A percentile compares a stretch with the other conserved stretches of the same genome.
These are phyloP conservation scores for Eucalyptus marginata DNA, from an alignment of 345 rosid genomes.

Conservation along the genomic window DNA sequence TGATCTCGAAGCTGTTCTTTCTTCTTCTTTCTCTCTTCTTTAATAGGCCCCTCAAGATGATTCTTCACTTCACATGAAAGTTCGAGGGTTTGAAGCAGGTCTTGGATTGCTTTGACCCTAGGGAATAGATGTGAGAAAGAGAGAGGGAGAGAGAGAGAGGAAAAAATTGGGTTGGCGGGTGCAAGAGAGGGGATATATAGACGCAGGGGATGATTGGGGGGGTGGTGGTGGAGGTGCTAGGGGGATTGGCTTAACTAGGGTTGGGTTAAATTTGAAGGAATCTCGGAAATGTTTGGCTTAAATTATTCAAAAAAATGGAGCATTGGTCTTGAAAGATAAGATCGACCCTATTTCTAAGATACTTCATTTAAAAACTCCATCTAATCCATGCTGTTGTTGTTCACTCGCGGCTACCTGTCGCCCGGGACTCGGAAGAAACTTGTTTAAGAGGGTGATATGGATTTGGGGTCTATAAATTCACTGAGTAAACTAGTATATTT, in stretches of 20 bases:
- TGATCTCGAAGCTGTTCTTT: not conserved
- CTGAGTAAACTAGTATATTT: not conserved
- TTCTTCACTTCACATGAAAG: not conserved
- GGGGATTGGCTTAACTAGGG: slow-evolving; percentile 1
- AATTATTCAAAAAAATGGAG: not conserved
- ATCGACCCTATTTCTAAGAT: not conserved
- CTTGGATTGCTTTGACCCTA: slow-evolving; percentile 6
- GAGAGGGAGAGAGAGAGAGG: not conserved
- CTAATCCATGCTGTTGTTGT: not conserved
- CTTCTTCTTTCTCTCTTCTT: not conserved
- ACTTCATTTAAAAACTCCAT: not conserved
- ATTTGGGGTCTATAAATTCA: not conserved
- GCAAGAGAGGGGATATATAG: slow-evolving; percentile 1
- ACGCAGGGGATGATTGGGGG: not conserved
- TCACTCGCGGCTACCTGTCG: not conserved
- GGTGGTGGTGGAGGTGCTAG: not conserved
- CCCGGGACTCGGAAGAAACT: not conserved
- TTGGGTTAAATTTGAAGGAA: slow-evolving; percentile 8
- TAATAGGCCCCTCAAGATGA: not conserved
- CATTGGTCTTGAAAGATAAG: not conserved
- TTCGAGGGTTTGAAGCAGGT: not conserved
- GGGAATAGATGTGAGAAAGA: not conserved
- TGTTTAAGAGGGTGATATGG: not conserved
- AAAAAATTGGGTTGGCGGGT: not conserved
- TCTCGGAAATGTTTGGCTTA: not conserved